Base-by-base conservation (phyloP, 768 basidiomycete species). In the Tulasnella sp. region DNA sequence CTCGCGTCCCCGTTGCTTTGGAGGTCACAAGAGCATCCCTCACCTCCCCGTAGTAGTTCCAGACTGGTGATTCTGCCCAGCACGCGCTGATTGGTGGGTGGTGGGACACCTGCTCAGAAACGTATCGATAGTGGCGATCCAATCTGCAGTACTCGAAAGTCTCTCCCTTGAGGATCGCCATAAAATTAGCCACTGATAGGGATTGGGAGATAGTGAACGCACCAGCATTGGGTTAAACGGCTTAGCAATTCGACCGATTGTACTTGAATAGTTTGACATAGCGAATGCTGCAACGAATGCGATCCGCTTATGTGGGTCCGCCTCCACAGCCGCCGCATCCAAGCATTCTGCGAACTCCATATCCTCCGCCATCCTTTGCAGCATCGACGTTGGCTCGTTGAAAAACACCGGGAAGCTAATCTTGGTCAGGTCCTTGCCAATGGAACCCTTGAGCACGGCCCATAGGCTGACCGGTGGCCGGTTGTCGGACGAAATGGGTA, bases 301-400 rank as follows among this genome's bases (percentile, higher is more conserved):
- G 52, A 96, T 81, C 2, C 94, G 81, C 56, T 82, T 80, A 47
- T 87, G 78, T 1, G 90, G 82, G 67, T 96, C 88, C 24, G 68
- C 68, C 68, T 94, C 88, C 44, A 74, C 76, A 7, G 81, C 82
- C 24, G 94, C 94, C 5, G 87, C 84, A 65, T 96, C 92, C 67
- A 97, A 86, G 67, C 91, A 95, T 65, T 92, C 90, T 0, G 88
- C 85, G 72, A 94, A 96, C 70, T 96, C 94, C 90, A 95, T 95
- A 71, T 98, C 94, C 73, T 98, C 94, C 10, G 93, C 88, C 89
- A 97, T 98, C 51, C 94, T 76, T 74, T 98, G 90, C 61, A 98
- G 70, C 94, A 98, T 97, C 67, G 89, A 93, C 51, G 93, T 96
- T 27, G 91, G 88, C 56, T 90, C 88, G 70, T 92, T 94, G 67